Conservation (phyloP, 2,329 filamentous ascomycete genomes). For the Fusarium nematophilum region DNA sequence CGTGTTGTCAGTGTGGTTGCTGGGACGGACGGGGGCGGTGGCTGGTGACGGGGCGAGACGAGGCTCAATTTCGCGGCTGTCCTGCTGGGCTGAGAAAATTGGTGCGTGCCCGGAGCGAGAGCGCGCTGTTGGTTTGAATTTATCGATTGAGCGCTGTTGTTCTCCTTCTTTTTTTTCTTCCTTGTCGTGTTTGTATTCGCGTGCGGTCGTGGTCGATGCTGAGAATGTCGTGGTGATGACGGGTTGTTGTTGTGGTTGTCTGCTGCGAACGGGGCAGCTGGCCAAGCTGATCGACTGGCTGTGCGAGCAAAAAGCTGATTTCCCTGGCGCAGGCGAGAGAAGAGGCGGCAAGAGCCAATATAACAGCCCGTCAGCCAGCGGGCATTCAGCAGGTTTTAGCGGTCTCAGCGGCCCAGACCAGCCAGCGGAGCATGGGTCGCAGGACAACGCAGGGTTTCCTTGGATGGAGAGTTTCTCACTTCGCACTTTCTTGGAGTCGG, state of each 20-base stretch:
- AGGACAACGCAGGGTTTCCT: slow-evolving; percentile 22
- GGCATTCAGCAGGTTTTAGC: slow-evolving; percentile 34
- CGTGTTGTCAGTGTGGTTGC: slow-evolving; percentile 37
- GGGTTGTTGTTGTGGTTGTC: slow-evolving; percentile 12
- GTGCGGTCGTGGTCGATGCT: slow-evolving; percentile 1
- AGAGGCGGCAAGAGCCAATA: slow-evolving; percentile 38
- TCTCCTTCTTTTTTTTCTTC: neutral
- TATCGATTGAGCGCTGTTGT: neutral
- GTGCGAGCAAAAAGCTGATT: slow-evolving; percentile 27
- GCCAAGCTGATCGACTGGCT: slow-evolving; percentile 12
- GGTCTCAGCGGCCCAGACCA: slow-evolving; percentile 34
- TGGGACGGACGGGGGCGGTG: slow-evolving; percentile 31
- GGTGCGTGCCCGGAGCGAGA: neutral
- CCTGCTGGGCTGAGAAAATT: slow-evolving; percentile 13
- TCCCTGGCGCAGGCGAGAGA: slow-evolving; percentile 18
- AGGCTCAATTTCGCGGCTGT: slow-evolving; percentile 38
- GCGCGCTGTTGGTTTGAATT: neutral
- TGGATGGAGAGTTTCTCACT: slow-evolving; percentile 22
- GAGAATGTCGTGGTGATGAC: slow-evolving; percentile 14
- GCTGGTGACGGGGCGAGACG: slow-evolving; percentile 31
- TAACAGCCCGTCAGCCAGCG: slow-evolving; percentile 25
- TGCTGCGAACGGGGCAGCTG: slow-evolving; percentile 8
- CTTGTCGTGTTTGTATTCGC: neutral
- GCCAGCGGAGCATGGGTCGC: slow-evolving; percentile 23
- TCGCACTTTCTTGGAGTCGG: slow-evolving; percentile 2